Percentiles rank a stretch among this genome's conserved stretches.
These are phyloP conservation scores for Acarospora socialis DNA, from an alignment of 2,329 filamentous ascomycete species.

Conservation along the genomic window DNA sequence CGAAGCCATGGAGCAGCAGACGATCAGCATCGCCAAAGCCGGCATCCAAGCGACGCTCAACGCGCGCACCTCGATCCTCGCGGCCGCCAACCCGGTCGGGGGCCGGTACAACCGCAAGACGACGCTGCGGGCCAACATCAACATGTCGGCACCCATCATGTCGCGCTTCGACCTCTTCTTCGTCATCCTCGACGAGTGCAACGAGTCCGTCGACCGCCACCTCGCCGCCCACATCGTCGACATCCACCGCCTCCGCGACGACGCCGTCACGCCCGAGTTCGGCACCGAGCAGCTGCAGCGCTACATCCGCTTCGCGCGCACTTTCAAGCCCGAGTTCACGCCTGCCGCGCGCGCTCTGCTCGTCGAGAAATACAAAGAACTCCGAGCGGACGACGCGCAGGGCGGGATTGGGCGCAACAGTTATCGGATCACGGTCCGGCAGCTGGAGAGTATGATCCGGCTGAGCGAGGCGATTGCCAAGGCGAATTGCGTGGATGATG, in stretches of 20 bases:
- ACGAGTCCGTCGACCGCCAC: constrained; percentile 78
- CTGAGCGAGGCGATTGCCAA: constrained; percentile 96
- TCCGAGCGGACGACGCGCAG: constrained; percentile 83
- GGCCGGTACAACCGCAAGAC: constrained; percentile 96
- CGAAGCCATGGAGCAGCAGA: constrained; percentile 99
- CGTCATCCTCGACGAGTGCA: constrained; percentile 91
- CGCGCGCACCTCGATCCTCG: constrained; percentile 85
- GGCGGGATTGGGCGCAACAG: constrained; percentile 88
- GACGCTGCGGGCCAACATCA: constrained; percentile 86
- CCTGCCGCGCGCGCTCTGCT: constrained; percentile 72
- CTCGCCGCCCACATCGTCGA: constrained; percentile 89
- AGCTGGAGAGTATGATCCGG: constrained; percentile 90
- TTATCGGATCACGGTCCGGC: constrained; percentile 92
- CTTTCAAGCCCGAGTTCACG: constrained; percentile 86
- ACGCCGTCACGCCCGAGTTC: constrained; percentile 82
- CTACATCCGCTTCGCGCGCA: constrained; percentile 91
- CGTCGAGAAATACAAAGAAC: constrained; percentile 88
- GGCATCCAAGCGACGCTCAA: constrained; percentile 97
- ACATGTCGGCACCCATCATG: constrained; percentile 99
- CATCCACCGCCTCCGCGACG: constrained; percentile 84
- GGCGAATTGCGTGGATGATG: constrained; percentile 87
- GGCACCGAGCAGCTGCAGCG: constrained; percentile 92
- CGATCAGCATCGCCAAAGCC: constrained; percentile 95
- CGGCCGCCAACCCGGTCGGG: constrained; percentile 88
- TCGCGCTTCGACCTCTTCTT: constrained; percentile 98